phyloP scores from a whole-genome alignment of 805 yeast species.

The Cyberlindnera americana region DNA sequence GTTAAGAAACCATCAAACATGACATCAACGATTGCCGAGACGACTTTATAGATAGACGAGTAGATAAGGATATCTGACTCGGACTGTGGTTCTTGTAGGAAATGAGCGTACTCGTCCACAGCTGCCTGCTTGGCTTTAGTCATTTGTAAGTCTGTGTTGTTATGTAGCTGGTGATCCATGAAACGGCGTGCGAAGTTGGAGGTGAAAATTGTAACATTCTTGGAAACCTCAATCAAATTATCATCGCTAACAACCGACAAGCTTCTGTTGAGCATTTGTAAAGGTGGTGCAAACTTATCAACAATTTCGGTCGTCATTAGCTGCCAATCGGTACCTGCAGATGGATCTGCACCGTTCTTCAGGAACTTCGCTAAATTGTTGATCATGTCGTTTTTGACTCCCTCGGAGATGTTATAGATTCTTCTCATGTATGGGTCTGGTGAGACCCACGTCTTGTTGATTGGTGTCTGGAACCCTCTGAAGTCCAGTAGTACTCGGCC shows the following conservation, averaged over 20 bases:
- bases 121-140: constrained; percentile 33
- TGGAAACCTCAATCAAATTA: constrained; percentile 20
- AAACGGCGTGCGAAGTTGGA: constrained; percentile 46
- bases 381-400: constrained; percentile 34
- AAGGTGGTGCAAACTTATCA: constrained; percentile 49
- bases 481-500: constrained; percentile 47
- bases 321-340: constrained; percentile 52
- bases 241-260: constrained; percentile 1
- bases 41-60: constrained; percentile 43
- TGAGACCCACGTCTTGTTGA: constrained; percentile 46
- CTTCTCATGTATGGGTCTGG: constrained; percentile 46
- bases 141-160: constrained; percentile 6
- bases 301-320: constrained; percentile 44
- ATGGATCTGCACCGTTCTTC: constrained; percentile 35
- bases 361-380: constrained; percentile 32
- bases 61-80: constrained; percentile 46
- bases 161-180: constrained; percentile 18
- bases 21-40: constrained; percentile 32
- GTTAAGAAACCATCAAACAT: constrained; percentile 36
- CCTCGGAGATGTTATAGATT: constrained; percentile 34
- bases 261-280: constrained; percentile 39
- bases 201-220: constrained; percentile 39
- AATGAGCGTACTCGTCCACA: constrained; percentile 45
- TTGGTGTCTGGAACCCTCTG: constrained; percentile 48
- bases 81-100: constrained; percentile 35